Percentiles rank a stretch among this genome's conserved stretches.
Evolutionary conservation across 139 green algal species (phyloP).

Genomic region (Micractinium sp.): DNA sequence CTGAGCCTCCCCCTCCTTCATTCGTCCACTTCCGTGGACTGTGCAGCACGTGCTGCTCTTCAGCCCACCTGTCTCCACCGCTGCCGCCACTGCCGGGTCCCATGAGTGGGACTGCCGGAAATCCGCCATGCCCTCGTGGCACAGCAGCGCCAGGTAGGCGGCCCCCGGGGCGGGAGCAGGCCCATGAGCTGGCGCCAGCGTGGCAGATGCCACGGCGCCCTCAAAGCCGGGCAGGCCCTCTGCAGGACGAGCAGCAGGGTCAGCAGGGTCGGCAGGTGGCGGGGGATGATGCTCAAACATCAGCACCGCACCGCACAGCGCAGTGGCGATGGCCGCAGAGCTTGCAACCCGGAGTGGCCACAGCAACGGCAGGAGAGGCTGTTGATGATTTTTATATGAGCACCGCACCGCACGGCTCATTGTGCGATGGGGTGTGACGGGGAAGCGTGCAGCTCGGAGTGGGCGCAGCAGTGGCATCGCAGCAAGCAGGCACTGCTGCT

Average conservation of each 20-base stretch:
- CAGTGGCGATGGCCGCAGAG: background rate
- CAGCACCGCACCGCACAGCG: too few relatives aligned
- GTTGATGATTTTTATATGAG: too few relatives aligned
- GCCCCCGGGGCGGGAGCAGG: background rate
- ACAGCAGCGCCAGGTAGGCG: constrained; percentile 10
- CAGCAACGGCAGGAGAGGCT: background rate
- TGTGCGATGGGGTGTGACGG: background rate
- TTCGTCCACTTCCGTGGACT: too few relatives aligned
- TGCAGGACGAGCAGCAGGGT: background rate
- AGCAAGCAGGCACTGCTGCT: background rate
- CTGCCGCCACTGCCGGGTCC: background rate
- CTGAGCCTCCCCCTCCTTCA: too few relatives aligned
- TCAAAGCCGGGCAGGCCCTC: constrained; percentile 11
- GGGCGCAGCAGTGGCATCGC: background rate
- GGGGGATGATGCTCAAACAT: background rate
- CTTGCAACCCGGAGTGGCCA: too few relatives aligned
- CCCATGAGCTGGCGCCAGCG: background rate
- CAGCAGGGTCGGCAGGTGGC: background rate
- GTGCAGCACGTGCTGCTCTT: background rate
- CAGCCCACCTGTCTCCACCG: constrained; percentile 17
- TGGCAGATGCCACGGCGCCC: background rate
- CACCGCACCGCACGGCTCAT: too few relatives aligned
- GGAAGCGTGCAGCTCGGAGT: background rate
- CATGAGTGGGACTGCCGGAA: constrained; percentile 1
- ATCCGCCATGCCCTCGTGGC: background rate